Conservation (phyloP, 2,329 filamentous ascomycete species). For the Grosmannia serpens region DNA sequence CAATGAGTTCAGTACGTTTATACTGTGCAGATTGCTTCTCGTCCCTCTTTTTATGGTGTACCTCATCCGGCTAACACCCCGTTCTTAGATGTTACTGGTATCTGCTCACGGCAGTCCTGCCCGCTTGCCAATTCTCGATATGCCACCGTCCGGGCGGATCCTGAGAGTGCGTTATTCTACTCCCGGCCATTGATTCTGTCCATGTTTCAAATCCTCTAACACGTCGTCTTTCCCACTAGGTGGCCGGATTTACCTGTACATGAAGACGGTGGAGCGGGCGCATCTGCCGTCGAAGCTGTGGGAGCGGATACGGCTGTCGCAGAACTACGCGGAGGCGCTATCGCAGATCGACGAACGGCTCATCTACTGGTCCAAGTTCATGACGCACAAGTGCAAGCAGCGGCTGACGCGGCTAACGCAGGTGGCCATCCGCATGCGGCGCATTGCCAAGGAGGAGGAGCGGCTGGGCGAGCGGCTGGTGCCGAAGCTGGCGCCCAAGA, state of each 20-base stretch:
- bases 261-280: constrained; percentile 84
- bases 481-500: constrained; percentile 82
- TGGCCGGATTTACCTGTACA: constrained; percentile 78
- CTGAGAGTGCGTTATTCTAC: constrained; percentile 24
- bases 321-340: constrained; percentile 84
- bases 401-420: constrained; percentile 84
- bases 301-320: constrained; percentile 82
- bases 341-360: constrained; percentile 75
- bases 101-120: constrained; percentile 60
- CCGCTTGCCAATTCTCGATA: constrained; percentile 86
- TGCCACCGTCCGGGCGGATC: constrained; percentile 78
- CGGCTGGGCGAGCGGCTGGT: constrained; percentile 80
- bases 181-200: neutral
- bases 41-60: neutral
- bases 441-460: constrained; percentile 79
- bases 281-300: constrained; percentile 87
- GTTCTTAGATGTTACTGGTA: constrained; percentile 22
- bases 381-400: constrained; percentile 83
- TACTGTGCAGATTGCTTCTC: neutral
- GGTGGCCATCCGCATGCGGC: constrained; percentile 70
- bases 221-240: neutral
- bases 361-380: constrained; percentile 90
- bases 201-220: neutral
- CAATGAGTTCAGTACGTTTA: constrained; percentile 67
- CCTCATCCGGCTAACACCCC: neutral